Conservation (phyloP, 805 yeast genomes). For the Teunomyces gatunensis region DNA sequence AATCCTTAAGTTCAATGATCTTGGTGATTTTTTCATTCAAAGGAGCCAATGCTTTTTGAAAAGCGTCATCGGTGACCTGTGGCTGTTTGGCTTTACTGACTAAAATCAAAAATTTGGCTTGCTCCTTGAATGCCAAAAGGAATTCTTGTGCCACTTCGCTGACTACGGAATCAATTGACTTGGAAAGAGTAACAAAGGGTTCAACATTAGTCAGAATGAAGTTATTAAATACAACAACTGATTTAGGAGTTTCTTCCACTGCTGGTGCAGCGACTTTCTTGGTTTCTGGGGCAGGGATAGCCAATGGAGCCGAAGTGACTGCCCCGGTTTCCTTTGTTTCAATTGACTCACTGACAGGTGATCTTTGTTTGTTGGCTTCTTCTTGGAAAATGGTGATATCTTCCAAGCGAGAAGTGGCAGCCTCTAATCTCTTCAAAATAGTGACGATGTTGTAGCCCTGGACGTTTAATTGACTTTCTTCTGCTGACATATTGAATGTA, state of each 20-base stretch:
- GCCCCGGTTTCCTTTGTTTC: background rate
- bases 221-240: slow-evolving; percentile 51
- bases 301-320: slow-evolving; percentile 7
- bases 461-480: slow-evolving; percentile 49
- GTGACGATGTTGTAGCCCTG: slow-evolving; percentile 89
- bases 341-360: background rate
- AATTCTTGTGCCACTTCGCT: slow-evolving; percentile 52
- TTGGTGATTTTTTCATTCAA: slow-evolving; percentile 58
- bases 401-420: slow-evolving; percentile 90
- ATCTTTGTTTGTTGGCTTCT: slow-evolving; percentile 38
- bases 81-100: slow-evolving; percentile 67
- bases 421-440: slow-evolving; percentile 69
- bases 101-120: slow-evolving; percentile 56
- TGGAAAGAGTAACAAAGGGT: slow-evolving; percentile 58
- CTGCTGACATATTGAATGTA: slow-evolving; percentile 25
- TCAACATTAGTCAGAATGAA: slow-evolving; percentile 51
- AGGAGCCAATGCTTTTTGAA: slow-evolving; percentile 61
- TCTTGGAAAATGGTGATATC: slow-evolving; percentile 82
- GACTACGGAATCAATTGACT: slow-evolving; percentile 54
- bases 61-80: slow-evolving; percentile 50
- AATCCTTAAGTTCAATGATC: slow-evolving; percentile 67
- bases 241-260: slow-evolving; percentile 32
- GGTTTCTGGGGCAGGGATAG: slow-evolving; percentile 11
- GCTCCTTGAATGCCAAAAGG: slow-evolving; percentile 55
- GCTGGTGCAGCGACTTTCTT: slow-evolving; percentile 11